Conservation (phyloP, 371 early-diverging fungal species). For the Apophysomyces elegans region DNA sequence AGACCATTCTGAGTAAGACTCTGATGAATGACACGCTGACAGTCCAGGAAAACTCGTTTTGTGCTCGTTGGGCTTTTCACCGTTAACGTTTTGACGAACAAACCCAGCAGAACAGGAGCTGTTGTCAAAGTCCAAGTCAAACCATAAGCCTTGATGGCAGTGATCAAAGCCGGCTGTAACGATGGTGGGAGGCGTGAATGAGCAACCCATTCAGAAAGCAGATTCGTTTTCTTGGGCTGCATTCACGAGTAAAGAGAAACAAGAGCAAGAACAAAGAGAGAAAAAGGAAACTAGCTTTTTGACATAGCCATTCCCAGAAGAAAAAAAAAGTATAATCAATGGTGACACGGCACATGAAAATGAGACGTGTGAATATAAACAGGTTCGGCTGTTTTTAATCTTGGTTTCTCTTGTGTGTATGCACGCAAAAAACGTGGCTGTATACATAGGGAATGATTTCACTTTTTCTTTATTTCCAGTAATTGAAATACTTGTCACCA, state of each 20-base stretch:
- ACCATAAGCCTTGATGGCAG: slow-evolving; percentile 44
- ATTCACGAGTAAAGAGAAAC: background rate
- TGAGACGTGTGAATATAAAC: background rate
- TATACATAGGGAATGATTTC: background rate
- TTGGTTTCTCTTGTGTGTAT: background rate
- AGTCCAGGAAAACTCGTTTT: slow-evolving; percentile 16
- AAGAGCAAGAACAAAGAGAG: background rate
- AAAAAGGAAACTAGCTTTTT: background rate
- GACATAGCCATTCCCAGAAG: background rate
- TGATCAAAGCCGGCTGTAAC: slow-evolving; percentile 32
- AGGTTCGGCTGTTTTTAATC: background rate
- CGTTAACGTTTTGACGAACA: slow-evolving; percentile 26
- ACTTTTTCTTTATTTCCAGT: slow-evolving; percentile 36
- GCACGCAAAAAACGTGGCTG: too few species aligned
- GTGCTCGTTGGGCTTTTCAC: background rate
- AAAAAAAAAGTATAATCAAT: background rate
- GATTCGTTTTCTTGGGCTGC: background rate
- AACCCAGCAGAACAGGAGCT: slow-evolving; percentile 27
- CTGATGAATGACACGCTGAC: slow-evolving; percentile 27
- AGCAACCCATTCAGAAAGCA: background rate
- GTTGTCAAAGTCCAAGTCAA: slow-evolving; percentile 45
- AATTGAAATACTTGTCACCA: slow-evolving; percentile 70
- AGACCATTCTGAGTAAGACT: slow-evolving; percentile 45
- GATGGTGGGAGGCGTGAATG: background rate
- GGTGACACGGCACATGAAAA: slow-evolving; percentile 5